phyloP scores from a whole-genome alignment of 176 grass and related monocot genomes.

The Alloteropsis semialata region DNA sequence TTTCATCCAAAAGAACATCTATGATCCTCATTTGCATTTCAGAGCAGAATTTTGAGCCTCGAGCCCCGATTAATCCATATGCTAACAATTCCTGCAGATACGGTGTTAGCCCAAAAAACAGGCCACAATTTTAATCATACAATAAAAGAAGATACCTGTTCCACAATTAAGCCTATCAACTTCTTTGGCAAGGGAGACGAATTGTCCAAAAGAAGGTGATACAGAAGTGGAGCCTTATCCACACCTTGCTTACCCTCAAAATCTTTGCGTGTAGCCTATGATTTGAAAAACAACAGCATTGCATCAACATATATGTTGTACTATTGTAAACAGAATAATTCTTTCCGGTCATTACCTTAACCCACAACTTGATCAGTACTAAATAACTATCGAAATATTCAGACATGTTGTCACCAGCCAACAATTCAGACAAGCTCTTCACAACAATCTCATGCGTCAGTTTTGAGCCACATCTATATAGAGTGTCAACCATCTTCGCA shows the following conservation, averaged over 20 bases:
- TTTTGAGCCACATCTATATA: slow-evolving; percentile 50
- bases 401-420: slow-evolving; percentile 28
- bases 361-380: slow-evolving; percentile 66
- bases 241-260: slow-evolving; percentile 30
- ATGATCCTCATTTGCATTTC: slow-evolving; percentile 67
- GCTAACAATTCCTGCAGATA: slow-evolving; percentile 60
- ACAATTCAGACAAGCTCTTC: slow-evolving; percentile 59
- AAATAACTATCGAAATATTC: slow-evolving; percentile 44
- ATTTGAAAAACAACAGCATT: slow-evolving; percentile 27
- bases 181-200: slow-evolving; percentile 43
- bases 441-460: slow-evolving; percentile 43
- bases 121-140: slow-evolving; percentile 14
- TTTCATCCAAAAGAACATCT: slow-evolving; percentile 64
- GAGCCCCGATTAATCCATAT: slow-evolving; percentile 54
- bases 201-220: slow-evolving; percentile 37
- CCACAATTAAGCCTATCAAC: slow-evolving; percentile 66
- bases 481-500: slow-evolving; percentile 44
- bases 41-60: slow-evolving; percentile 41
- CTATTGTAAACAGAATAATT: background rate
- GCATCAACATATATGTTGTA: background rate
- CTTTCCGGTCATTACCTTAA: slow-evolving; percentile 60
- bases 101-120: slow-evolving; percentile 8
- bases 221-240: slow-evolving; percentile 58
- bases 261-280: slow-evolving; percentile 55
- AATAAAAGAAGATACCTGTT: slow-evolving; percentile 56